Evolutionary conservation across 75 land plant genomes (phyloP), one percentile per base, ranked within the genome.

Genomic region (Sequoiadendron giganteum): DNA sequence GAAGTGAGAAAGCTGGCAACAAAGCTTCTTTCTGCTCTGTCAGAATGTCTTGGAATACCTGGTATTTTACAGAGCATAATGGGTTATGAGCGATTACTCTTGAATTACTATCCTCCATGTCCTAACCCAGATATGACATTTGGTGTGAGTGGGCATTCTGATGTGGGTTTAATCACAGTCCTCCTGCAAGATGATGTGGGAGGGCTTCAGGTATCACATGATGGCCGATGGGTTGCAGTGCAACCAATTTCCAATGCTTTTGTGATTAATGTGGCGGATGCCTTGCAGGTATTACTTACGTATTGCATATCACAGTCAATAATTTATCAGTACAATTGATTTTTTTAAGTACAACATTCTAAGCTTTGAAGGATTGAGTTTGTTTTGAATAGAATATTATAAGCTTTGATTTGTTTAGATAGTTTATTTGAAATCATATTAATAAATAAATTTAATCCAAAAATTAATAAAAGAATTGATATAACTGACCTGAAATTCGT

Each of bases 21-120:
- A 32, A 86, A 70, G 10, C 88, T 93, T 34, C 77, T 95, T 19
- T 93, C 86, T 36, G 89, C 90, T 14, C 89, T 94, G 19, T 91
- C 96, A 11, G 95, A 95, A 88, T 89, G 92, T 86, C 86, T 94
- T 32, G 96, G 96, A 3, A 48, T 94, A 1, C 85, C 55, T 18
- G 86, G 90, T 25, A 70, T 89, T 87, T 87, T 93, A n/a, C 85
- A 70, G 30, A 90, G 86, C 38, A 85, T 87, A 3, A 21, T 93
- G 42, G 92, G 96, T 19, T 90, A 86, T 3, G 90, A 38, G 19
- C 5, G 32, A n/a, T 19, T 90, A 48, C 40, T 49, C 19, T 19
- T 90, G 36, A 90, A 91, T 34, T 86, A 90, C 88, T 89, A 91
- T 86, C 91, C 91, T 47, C 83, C 91, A 25, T 91, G 91, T 28